These are phyloP conservation scores for Penicillium herquei DNA, from an alignment of 495 filamentous ascomycete species.

Conservation along the genomic window DNA sequence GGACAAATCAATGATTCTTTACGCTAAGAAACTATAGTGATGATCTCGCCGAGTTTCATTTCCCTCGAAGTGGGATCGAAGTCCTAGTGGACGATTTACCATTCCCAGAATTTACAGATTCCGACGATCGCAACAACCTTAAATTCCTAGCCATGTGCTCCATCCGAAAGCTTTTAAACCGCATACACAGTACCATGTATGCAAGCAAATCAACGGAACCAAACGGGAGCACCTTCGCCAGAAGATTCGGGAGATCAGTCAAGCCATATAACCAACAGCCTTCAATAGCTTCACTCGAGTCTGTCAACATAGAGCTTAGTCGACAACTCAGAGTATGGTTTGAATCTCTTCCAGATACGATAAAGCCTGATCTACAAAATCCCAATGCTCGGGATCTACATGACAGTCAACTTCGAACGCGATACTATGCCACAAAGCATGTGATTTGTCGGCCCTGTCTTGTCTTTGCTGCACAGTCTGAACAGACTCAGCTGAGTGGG, in stretches of 20 bases:
- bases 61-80: conserved; percentile 19
- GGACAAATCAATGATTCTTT: neutral
- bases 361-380: conserved; percentile 13
- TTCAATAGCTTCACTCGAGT: conserved; percentile 15
- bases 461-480: conserved; percentile 12
- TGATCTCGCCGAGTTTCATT: conserved; percentile 21
- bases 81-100: conserved; percentile 12
- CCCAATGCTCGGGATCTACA: conserved; percentile 6
- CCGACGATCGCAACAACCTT: conserved; percentile 3
- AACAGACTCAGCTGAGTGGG: conserved; percentile 3
- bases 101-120: conserved; percentile 13
- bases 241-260: neutral
- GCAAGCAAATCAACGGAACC: conserved; percentile 5
- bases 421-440: conserved; percentile 19
- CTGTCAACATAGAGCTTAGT: conserved; percentile 13
- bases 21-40: conserved; percentile 4
- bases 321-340: conserved; percentile 19
- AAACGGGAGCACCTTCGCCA: neutral
- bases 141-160: conserved; percentile 24
- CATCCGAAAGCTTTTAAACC: conserved; percentile 19
- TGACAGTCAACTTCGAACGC: conserved; percentile 15
- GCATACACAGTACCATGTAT: conserved; percentile 19
- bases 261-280: neutral
- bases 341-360: conserved; percentile 7
- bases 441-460: conserved; percentile 21